phyloP scores from a whole-genome alignment of 139 green algal species.

The Cymbomonas tetramitiformis region DNA sequence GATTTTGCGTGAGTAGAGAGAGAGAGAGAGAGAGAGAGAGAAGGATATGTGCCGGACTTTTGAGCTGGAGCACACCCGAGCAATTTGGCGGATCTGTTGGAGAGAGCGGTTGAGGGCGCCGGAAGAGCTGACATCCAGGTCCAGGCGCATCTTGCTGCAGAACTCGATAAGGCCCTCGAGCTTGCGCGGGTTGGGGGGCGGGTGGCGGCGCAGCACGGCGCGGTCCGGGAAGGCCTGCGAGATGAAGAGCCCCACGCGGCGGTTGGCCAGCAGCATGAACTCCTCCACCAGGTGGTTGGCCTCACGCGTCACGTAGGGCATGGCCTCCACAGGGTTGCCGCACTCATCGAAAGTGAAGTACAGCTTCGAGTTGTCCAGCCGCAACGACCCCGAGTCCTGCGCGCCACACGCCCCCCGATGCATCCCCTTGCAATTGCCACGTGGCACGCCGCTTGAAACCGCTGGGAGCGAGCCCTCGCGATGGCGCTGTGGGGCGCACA shows the following conservation, averaged over 20 bases:
- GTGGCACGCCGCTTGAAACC: no score
- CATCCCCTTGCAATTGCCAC: background rate
- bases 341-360: slow-evolving; percentile 58
- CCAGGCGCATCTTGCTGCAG: slow-evolving; percentile 14
- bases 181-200: slow-evolving; percentile 28
- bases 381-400: slow-evolving; percentile 16
- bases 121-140: slow-evolving; percentile 12
- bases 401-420: background rate
- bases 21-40: no score
- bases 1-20: no score
- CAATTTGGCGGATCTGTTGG: slow-evolving; percentile 21
- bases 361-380: slow-evolving; percentile 67
- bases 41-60: no score
- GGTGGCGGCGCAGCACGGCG: slow-evolving; percentile 30
- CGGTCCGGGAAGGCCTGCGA: slow-evolving; percentile 42
- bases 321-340: slow-evolving; percentile 5
- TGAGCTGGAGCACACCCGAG: no score
- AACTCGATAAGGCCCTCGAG: slow-evolving; percentile 19
- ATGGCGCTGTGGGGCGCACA: no score
- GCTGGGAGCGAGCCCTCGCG: no score
- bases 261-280: slow-evolving; percentile 95
- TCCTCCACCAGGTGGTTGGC: slow-evolving; percentile 89
- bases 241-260: slow-evolving; percentile 55
- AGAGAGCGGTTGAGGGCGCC: slow-evolving; percentile 14
- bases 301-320: slow-evolving; percentile 37